phyloP scores from a whole-genome alignment of 2,329 filamentous ascomycete genomes.

The Beauveria sp. region DNA sequence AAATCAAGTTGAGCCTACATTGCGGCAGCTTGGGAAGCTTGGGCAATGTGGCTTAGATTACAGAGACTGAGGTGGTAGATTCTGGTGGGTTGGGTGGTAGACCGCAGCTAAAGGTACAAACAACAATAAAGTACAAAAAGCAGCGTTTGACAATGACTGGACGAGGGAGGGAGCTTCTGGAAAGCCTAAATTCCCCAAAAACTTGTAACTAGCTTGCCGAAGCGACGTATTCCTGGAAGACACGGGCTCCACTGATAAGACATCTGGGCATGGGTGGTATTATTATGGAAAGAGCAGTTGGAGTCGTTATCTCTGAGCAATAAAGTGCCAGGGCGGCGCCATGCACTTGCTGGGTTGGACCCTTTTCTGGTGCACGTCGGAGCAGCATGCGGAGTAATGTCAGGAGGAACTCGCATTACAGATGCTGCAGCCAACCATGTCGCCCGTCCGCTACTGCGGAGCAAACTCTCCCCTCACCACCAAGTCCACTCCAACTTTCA shows the following conservation, averaged over 20 bases:
- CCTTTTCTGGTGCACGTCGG: not conserved
- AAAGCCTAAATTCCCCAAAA: not conserved
- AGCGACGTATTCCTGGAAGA: not conserved
- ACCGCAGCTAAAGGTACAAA: not conserved
- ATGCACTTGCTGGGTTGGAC: not conserved
- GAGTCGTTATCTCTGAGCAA: slow-evolving; percentile 11
- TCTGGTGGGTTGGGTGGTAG: not conserved
- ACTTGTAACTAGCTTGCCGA: not conserved
- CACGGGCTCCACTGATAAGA: slow-evolving; percentile 8
- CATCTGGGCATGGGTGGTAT: not conserved
- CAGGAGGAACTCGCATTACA: not conserved
- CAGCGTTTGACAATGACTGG: not conserved
- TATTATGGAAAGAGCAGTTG: not conserved
- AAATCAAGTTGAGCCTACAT: too few species aligned
- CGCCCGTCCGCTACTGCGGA: not conserved
- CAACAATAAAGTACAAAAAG: not conserved
- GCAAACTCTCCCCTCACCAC: not conserved
- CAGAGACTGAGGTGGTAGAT: not conserved
- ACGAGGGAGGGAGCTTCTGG: not conserved
- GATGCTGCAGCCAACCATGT: not conserved
- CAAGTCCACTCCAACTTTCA: too few species aligned
- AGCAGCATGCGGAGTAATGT: slow-evolving; percentile 1
- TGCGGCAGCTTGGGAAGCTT: not conserved
- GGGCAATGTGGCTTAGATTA: not conserved
- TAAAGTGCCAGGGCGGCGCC: not conserved